A percentile compares a stretch with the other conserved stretches of the same genome.
Evolutionary conservation across 2,329 filamentous ascomycete species (phyloP).

Genomic region (Botrytis elliptica): DNA sequence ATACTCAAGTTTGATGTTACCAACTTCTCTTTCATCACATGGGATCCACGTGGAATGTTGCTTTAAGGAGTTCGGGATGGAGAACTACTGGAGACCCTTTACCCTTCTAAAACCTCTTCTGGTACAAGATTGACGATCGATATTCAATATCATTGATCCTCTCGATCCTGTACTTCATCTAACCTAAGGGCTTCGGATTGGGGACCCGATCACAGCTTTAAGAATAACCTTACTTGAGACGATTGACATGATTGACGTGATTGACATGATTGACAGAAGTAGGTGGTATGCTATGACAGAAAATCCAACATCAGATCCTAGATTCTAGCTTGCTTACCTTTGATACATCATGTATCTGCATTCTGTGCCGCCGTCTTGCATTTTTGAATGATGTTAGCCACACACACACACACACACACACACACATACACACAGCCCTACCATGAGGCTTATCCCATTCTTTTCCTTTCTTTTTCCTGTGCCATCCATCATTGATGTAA

Average conservation of each 20-base stretch:
- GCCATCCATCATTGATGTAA: neutral
- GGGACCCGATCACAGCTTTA: neutral
- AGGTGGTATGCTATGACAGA: neutral
- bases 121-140: constrained; percentile 1
- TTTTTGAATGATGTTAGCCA: neutral
- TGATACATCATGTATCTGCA: neutral
- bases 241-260: neutral
- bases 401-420: constrained; percentile 14
- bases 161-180: neutral
- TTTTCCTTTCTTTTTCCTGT: neutral
- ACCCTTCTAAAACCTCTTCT: neutral
- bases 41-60: neutral
- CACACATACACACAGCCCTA: constrained; percentile 16
- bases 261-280: neutral
- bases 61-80: neutral
- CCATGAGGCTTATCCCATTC: neutral
- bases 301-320: neutral
- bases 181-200: neutral
- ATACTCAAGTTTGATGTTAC: neutral
- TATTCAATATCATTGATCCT: neutral
- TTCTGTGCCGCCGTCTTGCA: neutral
- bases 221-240: neutral
- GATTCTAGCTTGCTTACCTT: neutral
- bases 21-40: neutral
- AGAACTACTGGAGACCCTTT: neutral